Base-by-base conservation (phyloP, 768 basidiomycete species). In the Tylopilus rubrobrunneus region DNA sequence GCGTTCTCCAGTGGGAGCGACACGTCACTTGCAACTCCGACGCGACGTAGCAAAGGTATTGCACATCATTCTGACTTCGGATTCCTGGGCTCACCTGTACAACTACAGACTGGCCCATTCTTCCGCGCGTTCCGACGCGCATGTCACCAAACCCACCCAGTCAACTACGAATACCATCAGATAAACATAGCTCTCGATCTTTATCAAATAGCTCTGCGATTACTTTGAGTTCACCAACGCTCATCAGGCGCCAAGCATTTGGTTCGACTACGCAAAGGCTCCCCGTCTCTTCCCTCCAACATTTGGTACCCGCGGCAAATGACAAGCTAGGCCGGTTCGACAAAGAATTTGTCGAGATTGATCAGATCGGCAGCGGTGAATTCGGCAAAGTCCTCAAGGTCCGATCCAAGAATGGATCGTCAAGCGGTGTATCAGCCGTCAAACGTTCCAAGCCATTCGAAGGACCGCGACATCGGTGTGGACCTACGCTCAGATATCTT, bases 401-500 rank as follows among this genome's bases (percentile, higher is more conserved):
- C 41, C 81, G 79, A 51, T 75, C 77, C 66, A 91, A 92, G 73
- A 76, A 78, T 39, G 76, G 73, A 56, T 72, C 77, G 56, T 74
- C 80, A 36, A 63, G 68, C 34, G 71, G 73, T 45, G 71, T 91
- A 33, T 95, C 80, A 68, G 96, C 96, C 10, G 84, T 99, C 64
- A 99, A 99, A 78, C 89, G 90, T 68, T 95, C 92, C 29, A 94
- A 95, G 74, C 80, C 83, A 31, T 95, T 97, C 61, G 89, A 93
- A 64, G 96, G 96, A 27, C 81, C 80, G 39, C 87, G 89, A 71
- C 95, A 97, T 73, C 80, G 96, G 90, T 95, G 68, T 11, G 60
- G 63, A 84, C 73, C 29, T 9, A 37, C 14, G 36, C 52, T 49
- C 28, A 25, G 8, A 34, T 15, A 9, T 14, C 34, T 17, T 51